These are phyloP conservation scores for Simmondsia chinensis DNA, from an alignment of 148 eudicot species.

Conservation along the genomic window DNA sequence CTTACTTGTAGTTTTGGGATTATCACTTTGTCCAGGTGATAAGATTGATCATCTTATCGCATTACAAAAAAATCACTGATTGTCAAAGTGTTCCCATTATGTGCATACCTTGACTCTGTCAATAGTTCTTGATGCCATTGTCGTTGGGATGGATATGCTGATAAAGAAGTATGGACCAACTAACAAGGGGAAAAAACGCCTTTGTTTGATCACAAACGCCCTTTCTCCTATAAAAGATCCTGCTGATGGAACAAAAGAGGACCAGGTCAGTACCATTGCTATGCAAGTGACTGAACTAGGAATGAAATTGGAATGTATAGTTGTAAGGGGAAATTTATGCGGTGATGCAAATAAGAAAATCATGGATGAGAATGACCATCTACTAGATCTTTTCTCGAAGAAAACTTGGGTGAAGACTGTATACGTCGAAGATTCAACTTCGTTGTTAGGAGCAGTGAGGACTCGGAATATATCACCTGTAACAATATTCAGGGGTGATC, in stretches of 20 bases:
- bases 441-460: conserved; percentile 83
- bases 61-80: not conserved
- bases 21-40: no score
- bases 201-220: conserved; percentile 82
- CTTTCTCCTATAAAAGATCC: conserved; percentile 70
- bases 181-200: conserved; percentile 81
- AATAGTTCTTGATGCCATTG: conserved; percentile 89
- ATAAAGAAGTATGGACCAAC: conserved; percentile 83
- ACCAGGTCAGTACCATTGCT: conserved; percentile 83
- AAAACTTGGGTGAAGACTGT: conserved; percentile 53
- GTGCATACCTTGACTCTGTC: conserved; percentile 45
- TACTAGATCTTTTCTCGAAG: conserved; percentile 49
- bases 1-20: no score
- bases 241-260: conserved; percentile 86
- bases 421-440: conserved; percentile 66
- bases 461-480: conserved; percentile 88
- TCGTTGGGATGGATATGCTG: conserved; percentile 97
- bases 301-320: conserved; percentile 82
- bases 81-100: not conserved
- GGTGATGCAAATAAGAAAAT: conserved; percentile 29
- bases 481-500: conserved; percentile 85
- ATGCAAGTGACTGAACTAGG: conserved; percentile 68
- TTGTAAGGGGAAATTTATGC: conserved; percentile 43
- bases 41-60: no score
- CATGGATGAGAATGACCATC: conserved; percentile 73